These are phyloP conservation scores for Epicoccum nigrum DNA, from an alignment of 2,329 filamentous ascomycete species.

Conservation along the genomic window DNA sequence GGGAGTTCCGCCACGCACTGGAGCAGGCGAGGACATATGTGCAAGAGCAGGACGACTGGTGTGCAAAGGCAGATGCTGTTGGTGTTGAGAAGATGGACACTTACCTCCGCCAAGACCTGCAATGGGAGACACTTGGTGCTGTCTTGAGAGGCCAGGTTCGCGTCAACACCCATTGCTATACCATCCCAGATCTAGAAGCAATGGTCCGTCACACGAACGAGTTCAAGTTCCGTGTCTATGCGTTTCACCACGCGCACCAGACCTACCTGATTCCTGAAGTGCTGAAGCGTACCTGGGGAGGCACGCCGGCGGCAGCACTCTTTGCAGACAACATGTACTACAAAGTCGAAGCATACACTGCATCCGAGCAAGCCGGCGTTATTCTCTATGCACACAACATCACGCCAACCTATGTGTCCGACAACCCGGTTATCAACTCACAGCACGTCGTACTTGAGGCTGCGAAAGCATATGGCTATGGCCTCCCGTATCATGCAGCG, in stretches of 20 bases:
- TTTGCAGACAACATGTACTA: conserved; percentile 78
- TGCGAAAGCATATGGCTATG: conserved; percentile 52
- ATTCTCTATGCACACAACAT: conserved; percentile 68
- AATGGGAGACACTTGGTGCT: conserved; percentile 68
- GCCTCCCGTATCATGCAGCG: conserved; percentile 50
- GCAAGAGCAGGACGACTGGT: conserved; percentile 72
- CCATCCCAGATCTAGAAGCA: conserved; percentile 70
- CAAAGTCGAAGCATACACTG: conserved; percentile 70
- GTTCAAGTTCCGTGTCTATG: conserved; percentile 69
- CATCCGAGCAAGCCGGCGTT: conserved; percentile 70
- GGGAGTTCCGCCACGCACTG: conserved; percentile 71
- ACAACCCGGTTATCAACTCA: conserved; percentile 69
- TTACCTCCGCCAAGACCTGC: conserved; percentile 67
- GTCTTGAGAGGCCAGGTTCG: conserved; percentile 70
- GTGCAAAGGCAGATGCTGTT: conserved; percentile 35
- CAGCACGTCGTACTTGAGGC: conserved; percentile 71
- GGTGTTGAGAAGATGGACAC: conserved; percentile 52
- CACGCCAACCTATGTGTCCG: conserved; percentile 62
- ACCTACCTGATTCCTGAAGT: conserved; percentile 70
- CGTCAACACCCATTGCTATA: conserved; percentile 76
- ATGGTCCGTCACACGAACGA: conserved; percentile 75
- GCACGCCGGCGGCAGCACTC: conserved; percentile 57
- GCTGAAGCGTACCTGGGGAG: conserved; percentile 49
- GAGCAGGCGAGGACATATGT: conserved; percentile 65
- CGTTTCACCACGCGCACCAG: conserved; percentile 74